Conservation (phyloP, 176 grass and related monocot genomes). For the Olyra latifolia region DNA sequence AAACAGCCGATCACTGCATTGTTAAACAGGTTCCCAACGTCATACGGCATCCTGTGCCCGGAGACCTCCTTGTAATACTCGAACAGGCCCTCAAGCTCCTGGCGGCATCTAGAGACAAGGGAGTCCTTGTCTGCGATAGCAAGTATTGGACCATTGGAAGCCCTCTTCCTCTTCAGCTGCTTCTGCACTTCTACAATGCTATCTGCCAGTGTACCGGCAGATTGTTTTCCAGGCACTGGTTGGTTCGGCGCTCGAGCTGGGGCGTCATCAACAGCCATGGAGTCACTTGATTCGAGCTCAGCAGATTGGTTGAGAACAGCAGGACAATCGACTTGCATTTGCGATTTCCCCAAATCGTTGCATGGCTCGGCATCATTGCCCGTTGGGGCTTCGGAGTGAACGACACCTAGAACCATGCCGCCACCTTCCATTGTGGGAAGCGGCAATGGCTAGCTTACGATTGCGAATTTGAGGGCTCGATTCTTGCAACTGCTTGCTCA, state of each 20-base stretch:
- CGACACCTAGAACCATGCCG: conserved; percentile 11
- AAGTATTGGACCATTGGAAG: conserved; percentile 40
- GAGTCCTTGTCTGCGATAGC: conserved; percentile 48
- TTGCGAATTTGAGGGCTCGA: neutral
- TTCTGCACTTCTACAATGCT: conserved; percentile 58
- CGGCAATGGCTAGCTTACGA: neutral
- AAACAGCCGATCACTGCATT: conserved; percentile 64
- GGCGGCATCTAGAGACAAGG: conserved; percentile 34
- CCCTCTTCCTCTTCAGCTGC: conserved; percentile 78
- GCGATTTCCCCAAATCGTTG: neutral
- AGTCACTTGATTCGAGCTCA: conserved; percentile 21
- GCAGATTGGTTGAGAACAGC: conserved; percentile 22
- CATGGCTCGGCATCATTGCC: neutral
- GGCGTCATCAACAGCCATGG: conserved; percentile 46
- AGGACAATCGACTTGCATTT: conserved; percentile 36
- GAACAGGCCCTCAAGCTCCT: conserved; percentile 53
- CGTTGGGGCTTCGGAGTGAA: neutral
- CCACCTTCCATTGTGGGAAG: conserved; percentile 27
- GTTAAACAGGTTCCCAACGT: conserved; percentile 25
- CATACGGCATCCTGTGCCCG: conserved; percentile 35
- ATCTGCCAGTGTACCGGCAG: neutral
- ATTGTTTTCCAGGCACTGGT: neutral
- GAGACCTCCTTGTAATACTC: conserved; percentile 59
- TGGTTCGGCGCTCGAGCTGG: neutral
- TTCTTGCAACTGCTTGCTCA: neutral